Evolutionary conservation across 2,329 filamentous ascomycete species (phyloP).

Genomic region (Aspergillus sp.): DNA sequence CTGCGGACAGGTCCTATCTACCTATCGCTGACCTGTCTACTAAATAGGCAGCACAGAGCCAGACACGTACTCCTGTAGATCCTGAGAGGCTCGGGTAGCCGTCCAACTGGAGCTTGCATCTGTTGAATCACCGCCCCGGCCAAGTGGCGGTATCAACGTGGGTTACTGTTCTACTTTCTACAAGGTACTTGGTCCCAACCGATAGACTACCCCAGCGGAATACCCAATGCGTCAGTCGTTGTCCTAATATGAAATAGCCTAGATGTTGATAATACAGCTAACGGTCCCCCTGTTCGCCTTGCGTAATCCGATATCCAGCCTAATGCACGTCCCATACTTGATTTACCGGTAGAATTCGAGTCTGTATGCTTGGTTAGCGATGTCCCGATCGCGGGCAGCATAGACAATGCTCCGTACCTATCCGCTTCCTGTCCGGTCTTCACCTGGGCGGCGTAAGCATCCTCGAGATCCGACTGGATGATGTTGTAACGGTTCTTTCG

Average conservation of each 20-base stretch:
- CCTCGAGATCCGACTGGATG: slow-evolving; percentile 93
- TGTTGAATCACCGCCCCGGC: not conserved
- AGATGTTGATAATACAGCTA: slow-evolving; percentile 35
- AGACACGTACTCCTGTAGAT: not conserved
- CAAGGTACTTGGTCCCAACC: not conserved
- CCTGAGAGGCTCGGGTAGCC: not conserved
- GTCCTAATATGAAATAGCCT: slow-evolving; percentile 21
- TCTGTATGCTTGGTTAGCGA: slow-evolving; percentile 59
- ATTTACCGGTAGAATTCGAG: slow-evolving; percentile 84
- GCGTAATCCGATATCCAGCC: slow-evolving; percentile 18
- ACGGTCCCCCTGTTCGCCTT: slow-evolving; percentile 27
- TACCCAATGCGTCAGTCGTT: slow-evolving; percentile 16
- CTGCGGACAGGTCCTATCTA: slow-evolving; percentile 3
- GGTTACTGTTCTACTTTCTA: not conserved
- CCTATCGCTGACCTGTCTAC: not conserved
- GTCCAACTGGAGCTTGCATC: not conserved
- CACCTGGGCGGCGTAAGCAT: slow-evolving; percentile 95
- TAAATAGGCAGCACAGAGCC: not conserved
- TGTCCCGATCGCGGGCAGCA: slow-evolving; percentile 11
- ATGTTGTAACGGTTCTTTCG: slow-evolving; percentile 99
- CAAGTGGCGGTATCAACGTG: not conserved
- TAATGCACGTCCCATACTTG: slow-evolving; percentile 8
- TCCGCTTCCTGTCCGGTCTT: slow-evolving; percentile 75
- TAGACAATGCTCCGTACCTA: slow-evolving; percentile 46
- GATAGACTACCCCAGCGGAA: slow-evolving; percentile 1